phyloP scores from a whole-genome alignment of 495 filamentous ascomycete species.

The Neurospora sp. region DNA sequence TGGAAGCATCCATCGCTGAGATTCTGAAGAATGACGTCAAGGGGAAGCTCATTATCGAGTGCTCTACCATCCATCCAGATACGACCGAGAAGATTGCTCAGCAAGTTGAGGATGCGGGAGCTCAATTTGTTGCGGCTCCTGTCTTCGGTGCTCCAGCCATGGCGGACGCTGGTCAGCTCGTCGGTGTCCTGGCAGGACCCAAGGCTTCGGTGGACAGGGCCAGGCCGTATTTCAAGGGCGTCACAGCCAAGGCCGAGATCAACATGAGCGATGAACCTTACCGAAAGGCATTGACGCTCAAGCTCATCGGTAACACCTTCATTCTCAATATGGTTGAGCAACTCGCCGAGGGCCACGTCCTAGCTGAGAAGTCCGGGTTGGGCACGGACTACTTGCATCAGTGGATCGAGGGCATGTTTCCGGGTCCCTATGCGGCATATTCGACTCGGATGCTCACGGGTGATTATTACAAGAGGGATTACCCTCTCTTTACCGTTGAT shows the following conservation, averaged over 20 bases:
- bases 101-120: conserved; percentile 46
- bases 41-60: conserved; percentile 73
- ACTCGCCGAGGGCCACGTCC: conserved; percentile 62
- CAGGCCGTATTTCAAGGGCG: conserved; percentile 66
- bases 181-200: conserved; percentile 69
- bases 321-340: conserved; percentile 74
- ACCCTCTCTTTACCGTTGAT: conserved; percentile 81
- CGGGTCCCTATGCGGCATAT: conserved; percentile 59
- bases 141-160: conserved; percentile 76
- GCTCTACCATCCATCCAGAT: conserved; percentile 80
- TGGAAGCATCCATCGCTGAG: conserved; percentile 46
- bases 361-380: conserved; percentile 74
- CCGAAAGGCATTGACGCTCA: conserved; percentile 53
- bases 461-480: conserved; percentile 51
- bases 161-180: conserved; percentile 64
- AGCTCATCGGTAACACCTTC: conserved; percentile 82
- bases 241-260: conserved; percentile 62
- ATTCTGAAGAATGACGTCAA: conserved; percentile 44
- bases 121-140: conserved; percentile 68
- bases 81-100: conserved; percentile 57
- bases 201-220: conserved; percentile 49
- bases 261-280: conserved; percentile 54
- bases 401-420: conserved; percentile 56
- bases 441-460: conserved; percentile 62
- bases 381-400: conserved; percentile 58